Evolutionary conservation across 2,329 filamentous ascomycete species (phyloP), one percentile per base, ranked within the genome.

Genomic region (Exophiala sideris): DNA sequence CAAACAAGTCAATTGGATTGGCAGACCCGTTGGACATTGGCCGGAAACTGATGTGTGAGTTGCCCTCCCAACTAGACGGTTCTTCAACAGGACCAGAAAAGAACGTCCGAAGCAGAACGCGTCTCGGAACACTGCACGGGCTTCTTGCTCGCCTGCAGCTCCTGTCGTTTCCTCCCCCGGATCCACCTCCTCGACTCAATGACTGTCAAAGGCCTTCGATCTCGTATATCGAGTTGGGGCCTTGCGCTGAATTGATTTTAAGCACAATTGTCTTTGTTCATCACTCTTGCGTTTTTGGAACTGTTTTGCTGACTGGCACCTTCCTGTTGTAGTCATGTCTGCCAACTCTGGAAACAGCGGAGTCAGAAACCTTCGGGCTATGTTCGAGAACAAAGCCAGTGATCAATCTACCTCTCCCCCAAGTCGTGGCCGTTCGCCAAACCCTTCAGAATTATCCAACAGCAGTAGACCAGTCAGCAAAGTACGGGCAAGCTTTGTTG

Each of bases 341-440:
- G 48, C 50, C 46, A 70, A 64, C 71, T 71, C 71, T 47, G 57
- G 57, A 41, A 75, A 70, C 66, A 84, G 84, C 67, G 84, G 81
- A 66, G 86, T 89, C 66, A 85, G 79, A 74, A 88, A 88, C 73
- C 82, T 91, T 62, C 80, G 86, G 65, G 88, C 88, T 67, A 89
- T 88, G 80, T 91, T 91, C 70, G 88, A 91, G 77, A 83, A 84
- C 68, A 88, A 83, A 71, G 82, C 79, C 68, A 81, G 83, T 62
- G 76, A 76, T 58, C 83, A 61, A 42, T 64, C 83, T 62, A 76
- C 77, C 54, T 85, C 81, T 64, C 80, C 84, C 61, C 83, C 84
- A 12, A 85, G 87, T 60, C 79, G 87, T 74, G 87, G 87, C 57
- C 79, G 87, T 70, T 87, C 85, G 54, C 86, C 86, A 50, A 82